Conservation (phyloP, 2,329 filamentous ascomycete genomes). For the Scytalidium lignicola region DNA sequence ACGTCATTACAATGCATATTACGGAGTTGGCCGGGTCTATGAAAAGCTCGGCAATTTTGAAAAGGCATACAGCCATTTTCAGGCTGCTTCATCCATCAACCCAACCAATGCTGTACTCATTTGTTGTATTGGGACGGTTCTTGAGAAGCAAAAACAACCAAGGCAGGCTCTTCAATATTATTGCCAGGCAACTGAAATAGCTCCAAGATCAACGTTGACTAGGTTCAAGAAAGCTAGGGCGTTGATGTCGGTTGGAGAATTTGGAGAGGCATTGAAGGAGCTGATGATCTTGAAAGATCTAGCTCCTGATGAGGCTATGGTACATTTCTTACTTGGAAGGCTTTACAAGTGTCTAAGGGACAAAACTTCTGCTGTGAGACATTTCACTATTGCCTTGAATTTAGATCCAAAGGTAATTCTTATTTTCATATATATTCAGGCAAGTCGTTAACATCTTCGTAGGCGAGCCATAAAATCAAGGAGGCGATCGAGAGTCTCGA, state of each 20-base stretch:
- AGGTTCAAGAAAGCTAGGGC: slow-evolving; percentile 91
- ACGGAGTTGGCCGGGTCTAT: slow-evolving; percentile 77
- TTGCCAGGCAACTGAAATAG: slow-evolving; percentile 73
- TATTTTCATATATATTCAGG: not conserved
- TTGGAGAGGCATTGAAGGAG: slow-evolving; percentile 72
- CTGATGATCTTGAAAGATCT: slow-evolving; percentile 84
- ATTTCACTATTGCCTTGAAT: slow-evolving; percentile 92
- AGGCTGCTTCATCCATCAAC: slow-evolving; percentile 82
- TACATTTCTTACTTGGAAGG: slow-evolving; percentile 90
- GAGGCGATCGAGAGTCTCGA: slow-evolving; percentile 92
- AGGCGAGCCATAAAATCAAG: slow-evolving; percentile 93
- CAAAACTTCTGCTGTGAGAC: slow-evolving; percentile 76
- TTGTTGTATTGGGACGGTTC: slow-evolving; percentile 83
- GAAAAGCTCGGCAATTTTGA: slow-evolving; percentile 88
- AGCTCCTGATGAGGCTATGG: slow-evolving; percentile 89
- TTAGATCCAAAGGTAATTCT: slow-evolving; percentile 84
- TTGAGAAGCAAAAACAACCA: slow-evolving; percentile 84
- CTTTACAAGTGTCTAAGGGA: slow-evolving; percentile 70
- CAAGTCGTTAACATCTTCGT: slow-evolving; percentile 13
- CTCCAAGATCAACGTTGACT: slow-evolving; percentile 75
- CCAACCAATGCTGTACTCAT: slow-evolving; percentile 89
- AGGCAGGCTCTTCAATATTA: slow-evolving; percentile 77
- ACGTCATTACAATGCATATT: slow-evolving; percentile 98
- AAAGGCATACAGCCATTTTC: slow-evolving; percentile 87
- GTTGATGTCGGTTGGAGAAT: slow-evolving; percentile 68